Conservation (phyloP, 352 stramenopile genomes). For the Phytophthora sojae region DNA sequence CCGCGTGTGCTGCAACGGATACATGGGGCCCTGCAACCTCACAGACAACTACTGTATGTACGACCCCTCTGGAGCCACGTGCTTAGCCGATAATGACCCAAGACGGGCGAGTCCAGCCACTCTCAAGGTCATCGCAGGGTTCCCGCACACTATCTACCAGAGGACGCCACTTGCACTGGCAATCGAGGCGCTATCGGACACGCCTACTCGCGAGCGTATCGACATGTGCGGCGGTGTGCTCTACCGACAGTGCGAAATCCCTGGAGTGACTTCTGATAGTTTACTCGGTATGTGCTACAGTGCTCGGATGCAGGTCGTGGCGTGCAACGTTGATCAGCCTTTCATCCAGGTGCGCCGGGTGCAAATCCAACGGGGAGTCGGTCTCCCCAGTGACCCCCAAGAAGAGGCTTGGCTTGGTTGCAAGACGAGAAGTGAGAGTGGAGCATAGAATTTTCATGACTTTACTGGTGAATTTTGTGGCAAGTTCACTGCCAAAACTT, state of each 20-base stretch:
- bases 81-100: conserved; percentile 13
- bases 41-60: conserved; percentile 12
- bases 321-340: conserved; percentile 22
- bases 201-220: not conserved
- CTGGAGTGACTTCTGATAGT: conserved; percentile 8
- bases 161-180: conserved; percentile 6
- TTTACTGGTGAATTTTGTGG: not conserved
- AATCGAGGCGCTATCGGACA: conserved; percentile 12
- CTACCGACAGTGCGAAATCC: conserved; percentile 22
- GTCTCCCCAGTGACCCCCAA: conserved; percentile 6
- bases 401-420: conserved; percentile 35
- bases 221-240: conserved; percentile 5
- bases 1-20: conserved; percentile 27
- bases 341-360: conserved; percentile 17
- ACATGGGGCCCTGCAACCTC: conserved; percentile 21
- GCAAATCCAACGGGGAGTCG: conserved; percentile 21
- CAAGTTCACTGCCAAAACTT: not conserved
- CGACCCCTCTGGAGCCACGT: conserved; percentile 11
- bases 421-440: not conserved
- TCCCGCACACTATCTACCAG: conserved; percentile 4
- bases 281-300: conserved; percentile 31
- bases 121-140: conserved; percentile 2
- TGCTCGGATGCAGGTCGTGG: conserved; percentile 27
- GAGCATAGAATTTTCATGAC: not conserved
- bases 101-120: conserved; percentile 11